Percentiles rank a stretch among this genome's conserved stretches.
These are phyloP conservation scores for Xylaria acuta DNA, from an alignment of 495 filamentous ascomycete species.

Conservation along the genomic window DNA sequence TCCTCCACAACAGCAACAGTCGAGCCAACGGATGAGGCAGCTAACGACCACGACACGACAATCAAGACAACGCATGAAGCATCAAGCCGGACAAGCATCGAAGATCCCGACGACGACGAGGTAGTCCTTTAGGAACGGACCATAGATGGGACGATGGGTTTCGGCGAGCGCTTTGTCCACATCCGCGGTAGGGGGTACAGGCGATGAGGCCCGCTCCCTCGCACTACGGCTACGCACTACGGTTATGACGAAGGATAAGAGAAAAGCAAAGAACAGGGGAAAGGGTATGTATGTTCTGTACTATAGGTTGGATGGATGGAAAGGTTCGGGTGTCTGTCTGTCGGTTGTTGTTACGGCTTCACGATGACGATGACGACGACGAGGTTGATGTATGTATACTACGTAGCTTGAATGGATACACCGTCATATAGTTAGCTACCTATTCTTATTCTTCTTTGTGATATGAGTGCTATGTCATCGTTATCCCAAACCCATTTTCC, in stretches of 20 bases:
- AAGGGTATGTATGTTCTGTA: background rate
- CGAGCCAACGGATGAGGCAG: conserved; percentile 36
- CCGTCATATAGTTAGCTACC: background rate
- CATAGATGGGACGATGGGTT: conserved; percentile 1
- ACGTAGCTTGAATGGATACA: conserved; percentile 9
- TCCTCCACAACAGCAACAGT: conserved; percentile 32
- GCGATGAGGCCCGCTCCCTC: background rate
- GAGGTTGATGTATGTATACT: conserved; percentile 6
- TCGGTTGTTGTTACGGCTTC: conserved; percentile 3
- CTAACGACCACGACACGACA: conserved; percentile 50
- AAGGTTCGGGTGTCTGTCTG: background rate
- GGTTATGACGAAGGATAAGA: background rate
- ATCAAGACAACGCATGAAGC: conserved; percentile 59
- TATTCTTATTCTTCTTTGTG: background rate
- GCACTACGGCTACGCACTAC: background rate
- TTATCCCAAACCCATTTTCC: background rate
- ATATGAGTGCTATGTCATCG: background rate
- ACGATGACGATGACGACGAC: background rate
- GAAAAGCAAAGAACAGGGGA: background rate
- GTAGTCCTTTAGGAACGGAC: conserved; percentile 42
- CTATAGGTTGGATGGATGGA: conserved; percentile 1
- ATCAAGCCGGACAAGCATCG: conserved; percentile 59
- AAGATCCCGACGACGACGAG: conserved; percentile 64
- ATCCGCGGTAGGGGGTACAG: background rate
- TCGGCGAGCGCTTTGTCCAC: conserved; percentile 13